Evolutionary conservation across 768 basidiomycete genomes (phyloP).

Genomic region (Termitomyces titanicus): DNA sequence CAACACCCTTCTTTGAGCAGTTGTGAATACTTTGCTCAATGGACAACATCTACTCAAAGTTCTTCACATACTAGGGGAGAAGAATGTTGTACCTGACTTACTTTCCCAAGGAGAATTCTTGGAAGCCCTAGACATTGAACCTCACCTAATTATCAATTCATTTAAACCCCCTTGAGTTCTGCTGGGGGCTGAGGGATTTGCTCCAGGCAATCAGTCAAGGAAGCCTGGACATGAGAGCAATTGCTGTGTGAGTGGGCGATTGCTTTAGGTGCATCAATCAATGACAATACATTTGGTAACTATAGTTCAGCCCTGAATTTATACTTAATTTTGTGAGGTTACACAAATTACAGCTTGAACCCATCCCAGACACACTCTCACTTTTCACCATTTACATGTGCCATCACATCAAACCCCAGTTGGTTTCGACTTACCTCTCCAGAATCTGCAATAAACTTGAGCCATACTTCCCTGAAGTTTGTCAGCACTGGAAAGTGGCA

Average conservation of each 20-base stretch:
- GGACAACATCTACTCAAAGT: constrained; percentile 9
- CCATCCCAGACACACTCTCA: constrained; percentile 26
- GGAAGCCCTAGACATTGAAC: not conserved
- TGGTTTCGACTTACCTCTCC: constrained; percentile 32
- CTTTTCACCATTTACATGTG: constrained; percentile 33
- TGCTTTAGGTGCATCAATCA: constrained; percentile 18
- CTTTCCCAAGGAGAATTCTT: constrained; percentile 4
- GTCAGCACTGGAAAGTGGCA: constrained; percentile 3
- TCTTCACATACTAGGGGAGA: constrained; percentile 8
- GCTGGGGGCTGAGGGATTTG: constrained; percentile 4
- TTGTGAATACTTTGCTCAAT: constrained; percentile 12
- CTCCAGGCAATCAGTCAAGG: constrained; percentile 26
- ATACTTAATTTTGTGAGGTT: constrained; percentile 20
- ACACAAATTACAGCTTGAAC: not conserved
- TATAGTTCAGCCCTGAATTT: constrained; percentile 34
- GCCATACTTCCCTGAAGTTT: constrained; percentile 24
- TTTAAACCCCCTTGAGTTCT: constrained; percentile 6
- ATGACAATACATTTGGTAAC: constrained; percentile 2
- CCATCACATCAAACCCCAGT: constrained; percentile 31
- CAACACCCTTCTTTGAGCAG: constrained; percentile 21
- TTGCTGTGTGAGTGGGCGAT: constrained; percentile 24
- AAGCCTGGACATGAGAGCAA: constrained; percentile 28
- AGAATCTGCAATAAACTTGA: constrained; percentile 33
- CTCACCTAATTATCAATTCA: not conserved
- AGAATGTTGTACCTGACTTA: constrained; percentile 17